Conservation (phyloP, 2,329 filamentous ascomycete species). For the Teratosphaeria gauchensis region DNA sequence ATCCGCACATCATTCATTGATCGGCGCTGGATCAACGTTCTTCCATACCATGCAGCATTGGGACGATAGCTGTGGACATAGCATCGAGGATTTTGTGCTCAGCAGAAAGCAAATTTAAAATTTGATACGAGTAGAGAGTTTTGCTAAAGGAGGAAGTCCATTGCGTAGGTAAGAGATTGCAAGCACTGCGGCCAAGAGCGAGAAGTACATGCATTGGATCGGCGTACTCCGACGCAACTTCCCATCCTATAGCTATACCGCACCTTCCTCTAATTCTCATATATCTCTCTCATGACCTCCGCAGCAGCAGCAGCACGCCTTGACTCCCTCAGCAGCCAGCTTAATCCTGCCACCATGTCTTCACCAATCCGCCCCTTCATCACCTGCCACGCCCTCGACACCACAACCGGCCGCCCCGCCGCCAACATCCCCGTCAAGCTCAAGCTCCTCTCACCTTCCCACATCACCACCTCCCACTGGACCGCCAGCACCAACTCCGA, state of each 20-base stretch:
- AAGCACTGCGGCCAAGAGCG: background rate
- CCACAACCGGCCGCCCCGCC: conserved; percentile 61
- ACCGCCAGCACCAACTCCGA: conserved; percentile 64
- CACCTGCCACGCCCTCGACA: conserved; percentile 82
- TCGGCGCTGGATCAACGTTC: background rate
- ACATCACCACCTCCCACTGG: conserved; percentile 40
- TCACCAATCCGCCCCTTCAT: conserved; percentile 46
- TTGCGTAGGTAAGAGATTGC: background rate
- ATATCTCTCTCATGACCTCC: background rate
- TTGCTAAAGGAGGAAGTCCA: no score
- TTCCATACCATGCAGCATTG: no score
- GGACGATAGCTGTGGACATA: no score
- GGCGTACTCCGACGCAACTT: background rate
- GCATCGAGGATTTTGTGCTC: background rate
- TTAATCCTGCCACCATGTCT: conserved; percentile 6
- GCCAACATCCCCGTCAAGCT: conserved; percentile 57
- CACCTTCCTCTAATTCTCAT: background rate
- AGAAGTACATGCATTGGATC: background rate
- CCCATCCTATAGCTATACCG: background rate
- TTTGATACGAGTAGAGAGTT: background rate
- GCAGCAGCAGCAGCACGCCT: background rate
- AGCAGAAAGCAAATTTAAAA: background rate
- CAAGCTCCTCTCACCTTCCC: conserved; percentile 32
- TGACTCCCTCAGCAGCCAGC: background rate
- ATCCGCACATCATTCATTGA: background rate